These are phyloP conservation scores for Backusella parvicylindrica DNA, from an alignment of 192 early-diverging fungal species.

Conservation along the genomic window DNA sequence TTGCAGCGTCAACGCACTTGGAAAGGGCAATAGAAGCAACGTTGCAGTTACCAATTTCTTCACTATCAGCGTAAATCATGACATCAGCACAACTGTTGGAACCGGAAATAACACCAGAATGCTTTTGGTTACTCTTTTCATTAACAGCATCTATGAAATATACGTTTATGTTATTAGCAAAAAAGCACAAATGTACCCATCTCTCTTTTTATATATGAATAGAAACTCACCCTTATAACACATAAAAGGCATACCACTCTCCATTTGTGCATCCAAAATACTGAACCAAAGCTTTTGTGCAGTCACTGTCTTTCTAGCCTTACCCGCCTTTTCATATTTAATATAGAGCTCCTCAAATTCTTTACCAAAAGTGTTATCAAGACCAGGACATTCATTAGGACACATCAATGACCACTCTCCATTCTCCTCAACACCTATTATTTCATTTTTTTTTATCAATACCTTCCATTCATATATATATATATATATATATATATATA, in stretches of 20 bases:
- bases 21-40: conserved; percentile 92
- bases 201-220: not conserved
- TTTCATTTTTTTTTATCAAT: not conserved
- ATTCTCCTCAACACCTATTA: conserved; percentile 67
- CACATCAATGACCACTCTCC: conserved; percentile 94
- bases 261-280: conserved; percentile 92
- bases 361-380: conserved; percentile 84
- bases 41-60: conserved; percentile 97
- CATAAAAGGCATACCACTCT: conserved; percentile 97
- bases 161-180: conserved; percentile 7
- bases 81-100: conserved; percentile 91
- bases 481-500: not conserved
- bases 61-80: conserved; percentile 88
- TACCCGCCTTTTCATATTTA: conserved; percentile 78
- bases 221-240: conserved; percentile 75
- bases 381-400: conserved; percentile 88
- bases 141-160: conserved; percentile 79
- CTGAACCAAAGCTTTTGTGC: conserved; percentile 97
- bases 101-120: conserved; percentile 95
- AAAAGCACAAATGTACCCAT: not conserved
- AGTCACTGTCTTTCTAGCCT: conserved; percentile 75
- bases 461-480: not conserved
- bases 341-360: conserved; percentile 84
- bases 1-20: conserved; percentile 67
- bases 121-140: conserved; percentile 96